Base-by-base conservation (phyloP, 768 basidiomycete genomes). In the Auricularia auricula-judae region DNA sequence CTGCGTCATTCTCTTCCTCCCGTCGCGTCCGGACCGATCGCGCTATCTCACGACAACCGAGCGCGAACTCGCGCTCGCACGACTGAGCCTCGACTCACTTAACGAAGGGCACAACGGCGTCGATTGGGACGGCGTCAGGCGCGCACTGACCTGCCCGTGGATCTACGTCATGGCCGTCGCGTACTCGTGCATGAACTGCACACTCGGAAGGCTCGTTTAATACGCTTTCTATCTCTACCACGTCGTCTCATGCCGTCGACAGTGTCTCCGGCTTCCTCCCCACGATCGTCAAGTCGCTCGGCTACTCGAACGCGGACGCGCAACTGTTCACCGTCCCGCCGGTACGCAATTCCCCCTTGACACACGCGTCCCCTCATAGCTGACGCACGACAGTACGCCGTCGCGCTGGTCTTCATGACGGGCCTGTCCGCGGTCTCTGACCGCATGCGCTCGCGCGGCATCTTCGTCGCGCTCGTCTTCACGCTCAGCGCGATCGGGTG, bases 261-360 rank as follows among this genome's bases (percentile, higher is more conserved):
- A 59, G 56, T 23, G 67, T 69, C 44, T 70, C 70, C 4, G 74
- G 72, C 36, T 76, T 76, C 70, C 64, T 76, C 10, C 76, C 77
- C 0, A 78, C 75, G 2, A 78, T 78, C 66, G 70, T 59, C 56
- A 59, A 59, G 34, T 74, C 80, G 65, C 76, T 83, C 3, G 82
- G 84, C 5, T 86, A 73, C 72, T 75, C 78, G 3, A 78, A 84
- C 42, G 76, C 80, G 1, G 35, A 76, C 47, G 82, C 83, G 4
- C 82, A 84, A 54, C 74, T 82, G 61, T 58, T 84, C n/a, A 79
- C 78, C 3, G 76, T 81, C 35, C 82, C 83, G 36, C 79, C 80
- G 23, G 77, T 69, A 76, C 75, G 66, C 71, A 65, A 3, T 66
- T 74, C 36, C 75, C 2, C 70, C 71, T 62, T 56, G 62, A 23